Evolutionary conservation across 2,329 filamentous ascomycete genomes (phyloP), one percentile per base, ranked within the genome.

Genomic region (Capronia americana): DNA sequence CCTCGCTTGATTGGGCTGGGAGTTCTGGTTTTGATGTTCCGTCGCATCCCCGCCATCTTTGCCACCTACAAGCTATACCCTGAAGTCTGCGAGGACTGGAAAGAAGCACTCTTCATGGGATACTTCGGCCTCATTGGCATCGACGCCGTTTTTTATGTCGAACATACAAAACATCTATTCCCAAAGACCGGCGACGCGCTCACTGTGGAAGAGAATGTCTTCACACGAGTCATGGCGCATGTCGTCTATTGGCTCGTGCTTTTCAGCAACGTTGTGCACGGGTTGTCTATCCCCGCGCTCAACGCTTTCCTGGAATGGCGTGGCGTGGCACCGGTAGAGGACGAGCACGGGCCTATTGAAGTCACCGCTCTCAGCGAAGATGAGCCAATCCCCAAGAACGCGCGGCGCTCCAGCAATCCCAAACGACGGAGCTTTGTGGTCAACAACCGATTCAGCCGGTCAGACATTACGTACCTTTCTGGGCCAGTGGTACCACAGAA

Each of bases 81-180:
- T 77, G 93, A 94, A 0, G 95, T 98, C 75, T 88, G 98, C 72
- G 97, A 96, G 79, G 97, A 93, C 0, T 98, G 94, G 93, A 89
- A 95, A 73, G 95, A 99, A 77, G 94, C 95, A 3, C 82, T 97
- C 1, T 99, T 99, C 76, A 95, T 95, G n/a, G 95, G 95, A 1
- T 95, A 99, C 77, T 99, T 99, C 75, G 95, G 95, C 6, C 95
- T 95, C 30, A 98, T 99, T 72, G 95, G 95, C 61, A 94, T 99
- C 61, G 95, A 95, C 66, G 95, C 94, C 68, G 93, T 99, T 63
- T 99, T 98, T n/a, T 82, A 82, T 50, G 79, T 82, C 8, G 80
- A 83, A 66, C 81, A 82, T 63, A 76, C 80, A 0, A 77, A 77
- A 3, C 77, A 80, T 61, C 73, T 82, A 2, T 81, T 82, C 50